These are phyloP conservation scores for Colletotrichum sansevieriae DNA, from an alignment of 2,329 filamentous ascomycete genomes.

Conservation along the genomic window DNA sequence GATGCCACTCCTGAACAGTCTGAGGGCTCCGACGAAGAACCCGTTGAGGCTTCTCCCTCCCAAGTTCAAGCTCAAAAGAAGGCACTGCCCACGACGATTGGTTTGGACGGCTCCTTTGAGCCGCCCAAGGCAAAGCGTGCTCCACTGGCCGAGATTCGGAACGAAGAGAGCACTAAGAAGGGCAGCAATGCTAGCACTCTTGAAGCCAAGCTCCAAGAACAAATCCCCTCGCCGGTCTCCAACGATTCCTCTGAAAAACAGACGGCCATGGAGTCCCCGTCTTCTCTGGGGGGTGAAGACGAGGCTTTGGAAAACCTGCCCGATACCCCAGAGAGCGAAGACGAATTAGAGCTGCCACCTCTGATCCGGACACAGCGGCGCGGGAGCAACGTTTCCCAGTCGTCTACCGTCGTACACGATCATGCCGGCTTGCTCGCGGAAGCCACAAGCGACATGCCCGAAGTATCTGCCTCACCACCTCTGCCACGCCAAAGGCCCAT, in stretches of 20 bases:
- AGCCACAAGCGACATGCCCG: constrained; percentile 58
- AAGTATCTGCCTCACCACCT: constrained; percentile 60
- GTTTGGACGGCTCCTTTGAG: constrained; percentile 28
- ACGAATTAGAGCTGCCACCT: constrained; percentile 53
- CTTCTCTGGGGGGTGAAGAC: neutral
- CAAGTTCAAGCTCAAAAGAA: constrained; percentile 24
- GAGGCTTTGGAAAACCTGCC: constrained; percentile 8
- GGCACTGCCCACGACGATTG: neutral
- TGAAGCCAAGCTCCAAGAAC: constrained; percentile 13
- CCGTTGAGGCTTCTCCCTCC: constrained; percentile 8
- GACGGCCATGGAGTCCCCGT: neutral
- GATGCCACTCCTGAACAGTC: constrained; percentile 28
- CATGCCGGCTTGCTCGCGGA: constrained; percentile 55
- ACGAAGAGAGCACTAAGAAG: constrained; percentile 30
- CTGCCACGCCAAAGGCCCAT: constrained; percentile 48
- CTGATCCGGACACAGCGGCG: constrained; percentile 49
- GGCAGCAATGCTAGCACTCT: neutral
- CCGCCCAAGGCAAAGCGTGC: constrained; percentile 19
- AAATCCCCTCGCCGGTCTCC: constrained; percentile 8
- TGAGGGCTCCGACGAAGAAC: constrained; percentile 17
- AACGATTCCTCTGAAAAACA: constrained; percentile 12
- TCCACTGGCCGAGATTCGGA: constrained; percentile 30
- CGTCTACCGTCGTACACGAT: constrained; percentile 56
- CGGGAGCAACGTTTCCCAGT: constrained; percentile 51
- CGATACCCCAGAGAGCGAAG: constrained; percentile 36